A percentile compares a stretch with the other conserved stretches of the same genome.
phyloP scores from a whole-genome alignment of 192 early-diverging fungal genomes.

The Umbelopsis vinacea region DNA sequence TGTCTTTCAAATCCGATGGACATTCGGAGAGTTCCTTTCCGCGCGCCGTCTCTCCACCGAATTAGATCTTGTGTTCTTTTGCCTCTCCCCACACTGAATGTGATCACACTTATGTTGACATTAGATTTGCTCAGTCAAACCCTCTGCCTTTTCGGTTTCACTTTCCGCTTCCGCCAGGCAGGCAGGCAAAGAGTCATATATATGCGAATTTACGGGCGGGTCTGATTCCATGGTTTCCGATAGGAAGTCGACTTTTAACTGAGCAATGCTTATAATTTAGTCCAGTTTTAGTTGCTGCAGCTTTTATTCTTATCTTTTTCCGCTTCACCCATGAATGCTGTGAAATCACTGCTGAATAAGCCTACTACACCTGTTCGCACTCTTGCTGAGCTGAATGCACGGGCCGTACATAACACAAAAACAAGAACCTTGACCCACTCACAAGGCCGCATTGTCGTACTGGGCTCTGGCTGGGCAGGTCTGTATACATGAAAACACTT shows the following conservation, averaged over 20 bases:
- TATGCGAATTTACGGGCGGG: no score
- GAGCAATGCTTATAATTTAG: neutral
- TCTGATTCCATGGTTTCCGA: no score
- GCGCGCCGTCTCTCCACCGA: neutral
- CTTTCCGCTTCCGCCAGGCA: conserved; percentile 16
- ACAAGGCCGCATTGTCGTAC: conserved; percentile 37
- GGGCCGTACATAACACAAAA: conserved; percentile 24
- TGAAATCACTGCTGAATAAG: neutral
- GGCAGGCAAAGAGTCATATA: neutral
- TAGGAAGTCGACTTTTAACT: no score
- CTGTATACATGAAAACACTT: neutral
- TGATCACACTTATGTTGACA: no score
- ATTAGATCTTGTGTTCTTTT: neutral
- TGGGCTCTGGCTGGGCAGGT: conserved; percentile 66
- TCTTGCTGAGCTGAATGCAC: conserved; percentile 3
- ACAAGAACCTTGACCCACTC: conserved; percentile 35
- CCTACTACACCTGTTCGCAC: neutral
- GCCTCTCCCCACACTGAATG: no score
- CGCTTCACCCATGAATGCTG: neutral
- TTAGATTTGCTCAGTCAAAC: no score
- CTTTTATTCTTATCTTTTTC: no score
- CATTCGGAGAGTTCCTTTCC: neutral
- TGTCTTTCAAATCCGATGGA: no score
- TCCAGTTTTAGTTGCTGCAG: neutral
- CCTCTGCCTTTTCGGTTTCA: neutral